These are phyloP conservation scores for Cenchrus purpureus DNA, from an alignment of 176 grass and related monocot genomes.

Conservation along the genomic window DNA sequence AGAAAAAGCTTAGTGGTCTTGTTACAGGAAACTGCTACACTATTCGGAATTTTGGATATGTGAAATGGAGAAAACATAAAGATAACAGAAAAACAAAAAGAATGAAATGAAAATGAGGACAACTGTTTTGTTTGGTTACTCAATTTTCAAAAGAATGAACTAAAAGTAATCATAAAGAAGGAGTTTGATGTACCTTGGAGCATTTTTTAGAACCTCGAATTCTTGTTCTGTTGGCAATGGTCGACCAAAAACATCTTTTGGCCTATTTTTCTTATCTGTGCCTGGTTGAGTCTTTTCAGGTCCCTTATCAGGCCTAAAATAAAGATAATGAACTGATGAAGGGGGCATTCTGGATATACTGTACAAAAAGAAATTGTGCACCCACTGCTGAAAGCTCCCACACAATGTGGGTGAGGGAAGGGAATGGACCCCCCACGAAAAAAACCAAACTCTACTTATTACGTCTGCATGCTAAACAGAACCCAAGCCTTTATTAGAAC, in stretches of 20 bases:
- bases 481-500: not conserved
- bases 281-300: conserved; percentile 44
- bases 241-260: conserved; percentile 93
- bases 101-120: not conserved
- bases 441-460: not conserved
- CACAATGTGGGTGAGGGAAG: not conserved
- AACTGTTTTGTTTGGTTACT: not conserved
- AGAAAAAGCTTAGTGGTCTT: conserved; percentile 20
- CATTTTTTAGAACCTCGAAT: conserved; percentile 97
- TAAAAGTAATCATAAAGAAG: conserved; percentile 9
- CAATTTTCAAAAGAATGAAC: not conserved
- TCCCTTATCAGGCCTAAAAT: conserved; percentile 51
- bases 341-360: not conserved
- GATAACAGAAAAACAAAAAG: not conserved
- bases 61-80: not conserved
- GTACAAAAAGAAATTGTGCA: not conserved
- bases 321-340: conserved; percentile 8
- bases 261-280: conserved; percentile 76
- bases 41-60: not conserved
- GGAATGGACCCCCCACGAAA: not conserved
- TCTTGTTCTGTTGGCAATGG: conserved; percentile 89
- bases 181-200: conserved; percentile 64
- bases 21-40: not conserved
- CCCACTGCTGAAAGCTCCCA: not conserved
- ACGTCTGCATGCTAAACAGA: not conserved